Evolutionary conservation across 495 filamentous ascomycete species (phyloP), one percentile per base, ranked within the genome.

Genomic region (Penicillium samsonianum): DNA sequence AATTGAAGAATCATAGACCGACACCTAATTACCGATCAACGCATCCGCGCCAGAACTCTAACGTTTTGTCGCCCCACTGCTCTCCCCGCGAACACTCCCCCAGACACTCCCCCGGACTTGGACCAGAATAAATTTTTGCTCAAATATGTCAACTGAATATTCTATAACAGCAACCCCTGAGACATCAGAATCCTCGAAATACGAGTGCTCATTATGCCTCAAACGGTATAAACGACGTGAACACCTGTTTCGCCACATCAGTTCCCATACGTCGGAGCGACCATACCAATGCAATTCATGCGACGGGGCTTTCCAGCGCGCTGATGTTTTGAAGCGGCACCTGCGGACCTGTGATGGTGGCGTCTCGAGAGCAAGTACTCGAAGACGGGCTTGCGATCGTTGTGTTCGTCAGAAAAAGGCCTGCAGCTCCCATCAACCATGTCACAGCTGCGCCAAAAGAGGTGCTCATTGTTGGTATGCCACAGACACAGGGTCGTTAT

Each of bases 391-490:
- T 14, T 67, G 65, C 45, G 62, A 67, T 52, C 59, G 65, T 1
- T 67, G 65, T 26, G 59, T 60, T 5, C 65, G 59, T 6, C 65
- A 65, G 54, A 67, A 67, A 35, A 67, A 67, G 30, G 59, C 62
- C 11, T 67, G 65, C 31, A 65, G 58, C 40, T 56, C 56, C 22
- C 55, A 57, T 31, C 59, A 65, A 37, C 65, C 65, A 14, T 67
- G 65, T 22, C 56, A 57, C 19, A 45, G 28, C 11, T 67, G 65
- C 26, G 42, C 55, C 6, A 60, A 51, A 20, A 59, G 51, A 26
- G 56, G 51, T 4, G 45, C 57, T 9, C 8, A 35, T 5, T 67
- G 65, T 41, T 58, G 51, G 25, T 65, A 67, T 50, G 48, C 59
- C 17, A 22, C 42, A 20, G 30, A 40, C 3, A 10, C 38, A 11